Conservation (phyloP, 2,329 filamentous ascomycete species). For the Claviceps sp. region DNA sequence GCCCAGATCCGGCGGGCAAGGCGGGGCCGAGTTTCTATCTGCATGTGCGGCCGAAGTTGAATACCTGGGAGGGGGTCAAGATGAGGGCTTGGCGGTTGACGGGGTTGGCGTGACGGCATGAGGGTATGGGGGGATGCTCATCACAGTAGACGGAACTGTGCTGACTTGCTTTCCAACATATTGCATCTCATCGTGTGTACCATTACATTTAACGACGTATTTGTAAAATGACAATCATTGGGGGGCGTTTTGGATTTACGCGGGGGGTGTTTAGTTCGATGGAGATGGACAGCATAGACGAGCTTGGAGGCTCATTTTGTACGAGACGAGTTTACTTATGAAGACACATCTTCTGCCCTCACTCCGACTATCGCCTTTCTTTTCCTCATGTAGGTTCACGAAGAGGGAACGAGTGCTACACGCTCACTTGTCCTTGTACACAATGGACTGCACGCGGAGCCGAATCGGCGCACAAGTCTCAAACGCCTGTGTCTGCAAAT, state of each 20-base stretch:
- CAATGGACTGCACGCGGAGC: slow-evolving; percentile 11
- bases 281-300: not conserved
- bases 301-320: not conserved
- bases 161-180: too few species aligned
- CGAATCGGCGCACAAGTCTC: slow-evolving; percentile 24
- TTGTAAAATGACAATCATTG: too few species aligned
- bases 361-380: too few species aligned
- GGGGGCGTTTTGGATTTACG: too few species aligned
- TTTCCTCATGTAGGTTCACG: too few species aligned
- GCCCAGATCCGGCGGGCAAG: slow-evolving; percentile 23
- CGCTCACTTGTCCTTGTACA: slow-evolving; percentile 15
- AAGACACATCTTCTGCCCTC: too few species aligned
- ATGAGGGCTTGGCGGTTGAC: slow-evolving; percentile 44
- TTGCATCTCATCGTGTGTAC: too few species aligned
- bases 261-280: too few species aligned
- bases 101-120: slow-evolving; percentile 30
- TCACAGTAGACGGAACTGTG: not conserved
- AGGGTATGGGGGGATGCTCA: not conserved
- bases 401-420: not conserved
- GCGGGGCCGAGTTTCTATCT: slow-evolving; percentile 47
- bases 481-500: slow-evolving; percentile 19
- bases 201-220: too few species aligned
- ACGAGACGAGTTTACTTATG: not conserved
- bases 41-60: slow-evolving; percentile 55
- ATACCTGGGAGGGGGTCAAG: slow-evolving; percentile 53